Percentiles rank a stretch among this genome's conserved stretches.
Conservation (phyloP, 768 basidiomycete species). For the Naganishia onofrii region DNA sequence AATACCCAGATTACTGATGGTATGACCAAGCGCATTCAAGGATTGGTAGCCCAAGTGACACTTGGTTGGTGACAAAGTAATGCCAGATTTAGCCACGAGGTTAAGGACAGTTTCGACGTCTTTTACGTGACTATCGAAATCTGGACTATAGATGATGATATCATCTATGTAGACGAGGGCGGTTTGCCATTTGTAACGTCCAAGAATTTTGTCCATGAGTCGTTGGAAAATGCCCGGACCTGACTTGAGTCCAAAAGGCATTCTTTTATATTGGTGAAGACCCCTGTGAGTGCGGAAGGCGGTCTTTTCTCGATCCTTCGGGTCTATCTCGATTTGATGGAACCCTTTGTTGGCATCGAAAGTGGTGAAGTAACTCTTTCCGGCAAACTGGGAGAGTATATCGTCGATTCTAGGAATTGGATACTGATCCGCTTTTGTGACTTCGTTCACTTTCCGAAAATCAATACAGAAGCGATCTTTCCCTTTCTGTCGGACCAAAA, state of each 20-base stretch:
- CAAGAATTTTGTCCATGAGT: constrained; percentile 16
- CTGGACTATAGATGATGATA: constrained; percentile 9
- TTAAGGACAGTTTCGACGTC: constrained; percentile 30
- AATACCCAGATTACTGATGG: neutral
- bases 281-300: constrained; percentile 22
- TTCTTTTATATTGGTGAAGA: constrained; percentile 6
- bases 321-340: constrained; percentile 20
- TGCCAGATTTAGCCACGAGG: neutral
- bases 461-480: constrained; percentile 31
- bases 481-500: constrained; percentile 29
- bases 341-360: constrained; percentile 28
- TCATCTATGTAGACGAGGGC: constrained; percentile 24
- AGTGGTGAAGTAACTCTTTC: constrained; percentile 21
- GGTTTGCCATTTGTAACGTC: neutral
- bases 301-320: constrained; percentile 19
- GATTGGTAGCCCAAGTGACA: constrained; percentile 19
- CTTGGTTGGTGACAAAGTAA: neutral
- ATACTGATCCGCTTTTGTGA: constrained; percentile 29
- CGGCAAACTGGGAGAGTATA: constrained; percentile 14
- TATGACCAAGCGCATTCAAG: neutral
- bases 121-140: constrained; percentile 39
- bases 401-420: constrained; percentile 30
- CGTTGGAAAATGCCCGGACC: constrained; percentile 20
- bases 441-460: constrained; percentile 29
- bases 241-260: constrained; percentile 15